These are phyloP conservation scores for Aspergillus kassunensis DNA, from an alignment of 495 filamentous ascomycete genomes.

Conservation along the genomic window DNA sequence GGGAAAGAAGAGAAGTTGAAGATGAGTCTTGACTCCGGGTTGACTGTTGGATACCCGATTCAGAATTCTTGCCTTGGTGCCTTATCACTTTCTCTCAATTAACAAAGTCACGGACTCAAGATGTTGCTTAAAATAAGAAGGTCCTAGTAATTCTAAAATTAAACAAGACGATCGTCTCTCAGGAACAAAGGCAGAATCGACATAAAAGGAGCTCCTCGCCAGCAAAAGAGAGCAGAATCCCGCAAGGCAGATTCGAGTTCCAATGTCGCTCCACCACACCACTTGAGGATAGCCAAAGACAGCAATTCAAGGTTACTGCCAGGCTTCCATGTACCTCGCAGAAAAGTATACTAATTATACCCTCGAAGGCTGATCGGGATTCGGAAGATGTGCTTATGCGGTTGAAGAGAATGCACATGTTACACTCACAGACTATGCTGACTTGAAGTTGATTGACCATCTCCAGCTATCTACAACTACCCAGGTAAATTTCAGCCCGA, in stretches of 20 bases:
- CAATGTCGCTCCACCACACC: not conserved
- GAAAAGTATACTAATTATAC: not conserved
- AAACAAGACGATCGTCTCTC: conserved; percentile 2
- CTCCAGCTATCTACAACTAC: too few species aligned
- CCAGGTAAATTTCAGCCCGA: too few species aligned
- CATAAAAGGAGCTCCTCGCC: not conserved
- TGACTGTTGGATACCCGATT: not conserved
- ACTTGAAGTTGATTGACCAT: too few species aligned
- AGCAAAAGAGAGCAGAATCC: not conserved
- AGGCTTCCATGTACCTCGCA: not conserved
- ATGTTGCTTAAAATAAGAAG: conserved; percentile 3
- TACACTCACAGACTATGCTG: too few species aligned
- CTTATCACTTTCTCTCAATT: not conserved
- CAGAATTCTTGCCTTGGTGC: not conserved
- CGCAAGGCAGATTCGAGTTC: conserved; percentile 1
- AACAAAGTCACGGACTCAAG: not conserved
- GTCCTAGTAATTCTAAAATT: not conserved
- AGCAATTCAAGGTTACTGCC: too few species aligned
- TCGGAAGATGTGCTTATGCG: not conserved
- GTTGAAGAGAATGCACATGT: not conserved
- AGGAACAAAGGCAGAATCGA: conserved; percentile 5
- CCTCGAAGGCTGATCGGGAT: not conserved
- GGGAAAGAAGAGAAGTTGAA: too few species aligned
- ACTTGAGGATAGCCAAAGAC: not conserved
- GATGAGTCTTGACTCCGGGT: not conserved